A percentile compares a stretch with the other conserved stretches of the same genome.
phyloP scores from a whole-genome alignment of 805 yeast genomes.

The Kluyveromyces nonfermentans region DNA sequence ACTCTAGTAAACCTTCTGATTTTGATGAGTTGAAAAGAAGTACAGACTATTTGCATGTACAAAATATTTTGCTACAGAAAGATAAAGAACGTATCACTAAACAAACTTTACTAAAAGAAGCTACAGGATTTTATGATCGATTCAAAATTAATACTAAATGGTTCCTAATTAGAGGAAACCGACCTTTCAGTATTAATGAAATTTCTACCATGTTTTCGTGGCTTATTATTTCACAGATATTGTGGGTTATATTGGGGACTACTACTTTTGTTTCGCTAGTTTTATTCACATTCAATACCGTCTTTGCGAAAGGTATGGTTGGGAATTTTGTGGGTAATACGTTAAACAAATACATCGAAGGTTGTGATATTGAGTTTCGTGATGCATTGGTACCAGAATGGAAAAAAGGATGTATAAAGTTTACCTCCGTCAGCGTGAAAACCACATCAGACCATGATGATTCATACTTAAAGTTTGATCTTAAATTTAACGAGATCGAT shows the following conservation, averaged over 20 bases:
- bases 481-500: conserved; percentile 71
- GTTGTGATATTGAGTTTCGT: conserved; percentile 72
- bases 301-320: conserved; percentile 82
- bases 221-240: conserved; percentile 77
- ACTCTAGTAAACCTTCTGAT: conserved; percentile 4
- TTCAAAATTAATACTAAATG: conserved; percentile 56
- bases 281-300: conserved; percentile 65
- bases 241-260: conserved; percentile 74
- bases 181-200: conserved; percentile 87
- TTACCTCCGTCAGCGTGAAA: conserved; percentile 63
- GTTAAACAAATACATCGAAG: conserved; percentile 62
- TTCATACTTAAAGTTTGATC: conserved; percentile 67
- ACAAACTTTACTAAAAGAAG: conserved; percentile 34
- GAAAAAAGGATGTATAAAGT: conserved; percentile 75
- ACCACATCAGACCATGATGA: conserved; percentile 35
- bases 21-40: conserved; percentile 14
- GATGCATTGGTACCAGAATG: conserved; percentile 89
- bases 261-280: conserved; percentile 83
- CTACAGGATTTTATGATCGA: conserved; percentile 36
- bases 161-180: conserved; percentile 61
- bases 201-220: conserved; percentile 81
- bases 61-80: conserved; percentile 15
- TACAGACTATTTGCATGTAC: conserved; percentile 18
- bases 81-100: conserved; percentile 20
- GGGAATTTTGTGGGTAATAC: conserved; percentile 71